phyloP scores from a whole-genome alignment of 2,329 filamentous ascomycete genomes.

The Reticulascus tulasneorum region DNA sequence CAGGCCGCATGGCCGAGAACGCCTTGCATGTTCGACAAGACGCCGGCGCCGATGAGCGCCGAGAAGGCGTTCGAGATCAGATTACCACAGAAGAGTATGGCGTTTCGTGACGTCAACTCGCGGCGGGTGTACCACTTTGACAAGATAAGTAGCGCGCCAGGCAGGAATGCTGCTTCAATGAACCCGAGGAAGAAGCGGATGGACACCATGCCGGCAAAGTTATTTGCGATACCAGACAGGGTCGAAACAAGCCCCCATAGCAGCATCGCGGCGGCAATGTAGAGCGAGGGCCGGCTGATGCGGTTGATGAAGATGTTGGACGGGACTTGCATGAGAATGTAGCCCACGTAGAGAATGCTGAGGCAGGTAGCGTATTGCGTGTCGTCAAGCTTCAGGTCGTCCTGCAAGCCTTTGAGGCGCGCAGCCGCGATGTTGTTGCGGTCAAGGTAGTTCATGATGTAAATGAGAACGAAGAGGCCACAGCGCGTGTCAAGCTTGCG shows the following conservation, averaged over 20 bases:
- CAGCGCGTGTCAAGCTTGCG: conserved; percentile 68
- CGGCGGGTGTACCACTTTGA: conserved; percentile 65
- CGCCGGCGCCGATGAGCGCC: conserved; percentile 55
- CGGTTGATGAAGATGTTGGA: conserved; percentile 56
- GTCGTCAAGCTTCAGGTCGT: conserved; percentile 51
- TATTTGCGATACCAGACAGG: conserved; percentile 46
- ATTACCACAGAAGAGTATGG: conserved; percentile 56
- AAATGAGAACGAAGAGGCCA: conserved; percentile 68
- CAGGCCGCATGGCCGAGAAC: conserved; percentile 51
- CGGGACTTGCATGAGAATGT: conserved; percentile 60
- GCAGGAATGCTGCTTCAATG: conserved; percentile 61
- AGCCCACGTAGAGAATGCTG: conserved; percentile 63
- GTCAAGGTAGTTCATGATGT: conserved; percentile 67
- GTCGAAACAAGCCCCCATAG: conserved; percentile 60
- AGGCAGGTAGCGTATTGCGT: conserved; percentile 62
- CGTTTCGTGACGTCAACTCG: conserved; percentile 51
- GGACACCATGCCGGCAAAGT: conserved; percentile 50
- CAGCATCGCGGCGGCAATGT: conserved; percentile 49
- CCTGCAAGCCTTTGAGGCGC: conserved; percentile 59
- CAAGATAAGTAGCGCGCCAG: conserved; percentile 59
- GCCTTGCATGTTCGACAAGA: conserved; percentile 55
- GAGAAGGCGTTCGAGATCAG: conserved; percentile 59
- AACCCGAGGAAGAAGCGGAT: conserved; percentile 59
- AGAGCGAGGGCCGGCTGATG: conserved; percentile 46
- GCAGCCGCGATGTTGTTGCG: conserved; percentile 67